A percentile compares a stretch with the other conserved stretches of the same genome.
These are phyloP conservation scores for Tulasnella sp. DNA, from an alignment of 768 basidiomycete genomes.

Conservation along the genomic window DNA sequence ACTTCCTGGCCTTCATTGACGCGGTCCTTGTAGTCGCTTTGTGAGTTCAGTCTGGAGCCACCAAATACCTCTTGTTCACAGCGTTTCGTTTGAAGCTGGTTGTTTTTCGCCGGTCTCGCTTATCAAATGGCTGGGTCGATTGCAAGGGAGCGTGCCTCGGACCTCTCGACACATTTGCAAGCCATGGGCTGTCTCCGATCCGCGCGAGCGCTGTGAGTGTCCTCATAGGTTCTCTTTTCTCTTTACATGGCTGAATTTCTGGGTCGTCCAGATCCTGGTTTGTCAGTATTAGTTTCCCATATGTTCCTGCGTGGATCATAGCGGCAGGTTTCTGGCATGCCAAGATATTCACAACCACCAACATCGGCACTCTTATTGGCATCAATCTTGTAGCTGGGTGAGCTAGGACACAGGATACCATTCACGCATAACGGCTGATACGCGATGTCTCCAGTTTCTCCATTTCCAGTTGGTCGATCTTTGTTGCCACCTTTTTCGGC, in stretches of 20 bases:
- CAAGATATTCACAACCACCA: constrained; percentile 62
- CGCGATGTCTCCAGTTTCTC: constrained; percentile 45
- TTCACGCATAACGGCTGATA: background rate
- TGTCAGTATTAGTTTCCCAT: constrained; percentile 57
- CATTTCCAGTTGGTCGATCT: constrained; percentile 68
- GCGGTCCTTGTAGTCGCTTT: constrained; percentile 62
- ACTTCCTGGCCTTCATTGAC: constrained; percentile 33
- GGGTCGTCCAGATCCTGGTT: constrained; percentile 54
- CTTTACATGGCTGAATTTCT: constrained; percentile 15
- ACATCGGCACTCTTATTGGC: constrained; percentile 55
- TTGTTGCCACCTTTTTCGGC: constrained; percentile 64
- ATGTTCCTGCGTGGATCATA: constrained; percentile 74
- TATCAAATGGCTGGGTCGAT: constrained; percentile 76
- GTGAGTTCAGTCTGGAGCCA: constrained; percentile 41
- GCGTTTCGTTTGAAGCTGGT: constrained; percentile 46
- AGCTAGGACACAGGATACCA: background rate
- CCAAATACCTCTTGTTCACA: background rate
- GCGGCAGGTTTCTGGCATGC: constrained; percentile 62
- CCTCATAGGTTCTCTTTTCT: background rate
- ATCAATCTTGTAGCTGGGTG: constrained; percentile 58
- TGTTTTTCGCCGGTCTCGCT: constrained; percentile 67
- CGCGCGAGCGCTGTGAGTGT: constrained; percentile 56
- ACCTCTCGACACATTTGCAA: constrained; percentile 68
- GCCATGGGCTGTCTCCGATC: constrained; percentile 75
- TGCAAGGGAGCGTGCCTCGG: constrained; percentile 59